Evolutionary conservation across 331 rosid species (phyloP).

Genomic region (Telfairia occidentalis): DNA sequence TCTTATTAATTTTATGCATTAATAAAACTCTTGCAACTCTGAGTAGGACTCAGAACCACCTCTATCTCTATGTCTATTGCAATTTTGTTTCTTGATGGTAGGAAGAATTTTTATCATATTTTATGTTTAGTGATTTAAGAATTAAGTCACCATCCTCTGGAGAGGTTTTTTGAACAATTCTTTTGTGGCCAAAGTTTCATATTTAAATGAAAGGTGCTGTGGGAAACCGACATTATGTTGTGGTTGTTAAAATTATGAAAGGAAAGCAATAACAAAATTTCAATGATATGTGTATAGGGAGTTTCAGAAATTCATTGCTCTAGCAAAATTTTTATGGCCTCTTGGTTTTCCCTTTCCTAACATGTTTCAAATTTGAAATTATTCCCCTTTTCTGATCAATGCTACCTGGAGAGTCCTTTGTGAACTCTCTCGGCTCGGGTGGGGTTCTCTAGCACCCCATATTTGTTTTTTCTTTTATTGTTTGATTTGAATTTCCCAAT

Average conservation of each 20-base stretch:
- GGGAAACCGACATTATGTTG: neutral
- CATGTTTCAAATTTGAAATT: neutral
- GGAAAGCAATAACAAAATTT: neutral
- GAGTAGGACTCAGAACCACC: too few species aligned
- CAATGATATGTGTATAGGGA: neutral
- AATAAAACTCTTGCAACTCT: neutral
- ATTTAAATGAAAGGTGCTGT: neutral
- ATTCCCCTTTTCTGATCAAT: neutral
- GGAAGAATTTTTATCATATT: neutral
- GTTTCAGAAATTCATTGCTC: neutral
- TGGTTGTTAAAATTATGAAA: neutral
- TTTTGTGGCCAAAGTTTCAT: neutral
- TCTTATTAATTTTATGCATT: neutral
- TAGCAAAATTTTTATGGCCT: neutral
- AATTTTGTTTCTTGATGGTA: neutral
- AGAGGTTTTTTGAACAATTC: neutral
- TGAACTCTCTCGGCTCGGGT: neutral
- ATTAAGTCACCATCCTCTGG: neutral
- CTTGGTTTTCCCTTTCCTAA: neutral
- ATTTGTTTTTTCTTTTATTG: neutral
- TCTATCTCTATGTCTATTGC: neutral
- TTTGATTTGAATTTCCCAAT: neutral
- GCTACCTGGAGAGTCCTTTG: neutral
- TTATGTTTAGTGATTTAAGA: neutral
- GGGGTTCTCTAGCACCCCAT: neutral